Base-by-base conservation (phyloP, 257 asterid genomes). In the Penstemon barbatus region DNA sequence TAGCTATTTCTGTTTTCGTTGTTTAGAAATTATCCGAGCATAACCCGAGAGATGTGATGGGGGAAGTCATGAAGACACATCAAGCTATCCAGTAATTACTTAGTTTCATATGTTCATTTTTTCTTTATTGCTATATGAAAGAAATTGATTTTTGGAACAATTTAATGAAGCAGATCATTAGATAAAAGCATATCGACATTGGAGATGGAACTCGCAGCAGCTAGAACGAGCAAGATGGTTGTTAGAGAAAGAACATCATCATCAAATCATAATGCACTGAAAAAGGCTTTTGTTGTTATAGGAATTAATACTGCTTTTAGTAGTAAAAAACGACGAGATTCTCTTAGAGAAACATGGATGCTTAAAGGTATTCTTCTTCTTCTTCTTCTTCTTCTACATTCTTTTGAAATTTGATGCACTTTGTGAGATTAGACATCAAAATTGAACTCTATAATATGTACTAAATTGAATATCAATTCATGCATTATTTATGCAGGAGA, bases 251-350 rank as follows among this genome's bases (percentile, higher is more conserved):
- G 45, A 5, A 6, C 57, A 50, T 11, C 19, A 18, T 76, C 33
- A 8, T 54, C 74, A 36, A 88, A 78, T 55, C 69, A 71, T 15
- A 15, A 15, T 40, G 51, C 48, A 7, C 65, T 62, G 7, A 42
- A 37, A 6, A 82, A 79, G 50, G 91, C 79, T 4, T 84, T 88
- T 57, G 86, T 84, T 38, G 92, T 88, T 5, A 74, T 88, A 38
- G 96, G 96, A 66, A 86, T 88, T 4, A 86, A 88, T 33, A 88
- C 96, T 4, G 96, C 83, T 4, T 88, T 88, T 73, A 84, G 93
- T 81, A 88, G 91, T 83, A 81, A 70, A 78, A 84, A 66, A 58
- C 69, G 96, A 41, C 79, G 96, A 45, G 93, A 89, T 61, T 89
- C 93, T 13, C 65, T 89, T 7, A 71, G 93, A 7, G 82, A 81